Evolutionary conservation across 2,329 filamentous ascomycete species (phyloP).

Genomic region (Coniochaeta sp.): DNA sequence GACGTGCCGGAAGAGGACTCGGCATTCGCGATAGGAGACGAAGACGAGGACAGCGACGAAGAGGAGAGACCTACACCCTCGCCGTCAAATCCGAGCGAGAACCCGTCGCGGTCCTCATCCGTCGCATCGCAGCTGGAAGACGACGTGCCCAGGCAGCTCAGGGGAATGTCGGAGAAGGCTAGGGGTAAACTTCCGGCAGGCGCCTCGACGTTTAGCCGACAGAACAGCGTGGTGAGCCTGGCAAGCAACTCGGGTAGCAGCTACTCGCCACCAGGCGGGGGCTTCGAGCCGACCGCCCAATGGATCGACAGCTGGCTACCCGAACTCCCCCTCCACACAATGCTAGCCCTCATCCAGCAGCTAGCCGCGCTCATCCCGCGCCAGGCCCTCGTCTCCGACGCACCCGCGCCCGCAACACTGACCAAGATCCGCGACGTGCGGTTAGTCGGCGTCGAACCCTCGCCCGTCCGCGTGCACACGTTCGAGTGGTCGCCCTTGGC

Average conservation of each 20-base stretch:
- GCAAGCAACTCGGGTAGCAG: conserved; percentile 53
- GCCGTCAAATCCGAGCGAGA: conserved; percentile 57
- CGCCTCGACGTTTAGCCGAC: conserved; percentile 73
- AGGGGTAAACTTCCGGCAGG: conserved; percentile 91
- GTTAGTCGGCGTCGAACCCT: conserved; percentile 67
- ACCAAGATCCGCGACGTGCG: conserved; percentile 52
- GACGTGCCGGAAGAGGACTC: conserved; percentile 71
- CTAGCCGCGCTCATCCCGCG: conserved; percentile 50
- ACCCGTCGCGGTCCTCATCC: conserved; percentile 60
- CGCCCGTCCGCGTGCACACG: conserved; percentile 69
- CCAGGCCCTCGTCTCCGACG: conserved; percentile 36
- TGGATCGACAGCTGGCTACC: conserved; percentile 97
- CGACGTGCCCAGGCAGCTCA: conserved; percentile 71
- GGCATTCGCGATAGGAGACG: conserved; percentile 84
- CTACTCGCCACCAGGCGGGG: conserved; percentile 47
- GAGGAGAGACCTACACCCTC: conserved; percentile 50
- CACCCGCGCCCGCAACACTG: conserved; percentile 37
- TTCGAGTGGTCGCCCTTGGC: conserved; percentile 92
- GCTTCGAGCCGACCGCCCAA: conserved; percentile 69
- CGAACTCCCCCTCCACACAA: conserved; percentile 80
- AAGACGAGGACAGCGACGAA: conserved; percentile 53
- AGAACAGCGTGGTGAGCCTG: conserved; percentile 83
- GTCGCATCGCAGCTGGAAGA: conserved; percentile 64
- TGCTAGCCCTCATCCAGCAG: conserved; percentile 69
- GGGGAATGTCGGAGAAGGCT: conserved; percentile 96